Percentiles rank a stretch among this genome's conserved stretches.
These are phyloP conservation scores for Aspergillus bombycis DNA, from an alignment of 2,329 filamentous ascomycete genomes.

Conservation along the genomic window DNA sequence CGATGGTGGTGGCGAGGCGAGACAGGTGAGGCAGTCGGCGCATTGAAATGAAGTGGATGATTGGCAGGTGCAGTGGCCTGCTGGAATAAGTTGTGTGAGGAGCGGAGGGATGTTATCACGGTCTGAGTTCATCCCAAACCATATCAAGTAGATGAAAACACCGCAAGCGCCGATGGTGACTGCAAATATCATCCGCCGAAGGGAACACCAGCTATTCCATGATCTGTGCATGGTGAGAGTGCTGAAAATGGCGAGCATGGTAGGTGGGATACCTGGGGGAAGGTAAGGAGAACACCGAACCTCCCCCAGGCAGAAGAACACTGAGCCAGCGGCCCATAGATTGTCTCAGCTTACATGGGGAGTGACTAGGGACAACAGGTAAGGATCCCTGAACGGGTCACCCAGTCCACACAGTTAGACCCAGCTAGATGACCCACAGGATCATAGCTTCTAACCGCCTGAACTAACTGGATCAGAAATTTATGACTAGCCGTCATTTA, in stretches of 20 bases:
- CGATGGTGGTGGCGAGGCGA: neutral
- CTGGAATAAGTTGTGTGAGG: constrained; percentile 11
- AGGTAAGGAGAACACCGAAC: constrained; percentile 2
- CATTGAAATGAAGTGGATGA: constrained; percentile 11
- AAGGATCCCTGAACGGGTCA: constrained; percentile 4
- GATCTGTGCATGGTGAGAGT: constrained; percentile 1
- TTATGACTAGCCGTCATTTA: neutral
- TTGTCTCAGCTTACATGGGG: constrained; percentile 3
- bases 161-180: constrained; percentile 1
- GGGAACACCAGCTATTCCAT: constrained; percentile 5
- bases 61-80: constrained; percentile 13
- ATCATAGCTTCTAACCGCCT: constrained; percentile 1
- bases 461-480: neutral
- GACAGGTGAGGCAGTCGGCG: constrained; percentile 9
- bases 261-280: neutral
- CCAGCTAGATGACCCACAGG: constrained; percentile 5
- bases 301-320: neutral
- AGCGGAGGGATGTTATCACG: constrained; percentile 7
- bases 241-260: neutral
- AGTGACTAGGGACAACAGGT: neutral
- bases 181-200: constrained; percentile 2
- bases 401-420: neutral
- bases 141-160: constrained; percentile 11
- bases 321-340: neutral
- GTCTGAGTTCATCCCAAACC: constrained; percentile 12